phyloP scores from a whole-genome alignment of 108 stramenopile genomes.

The Cyclotella atomus region DNA sequence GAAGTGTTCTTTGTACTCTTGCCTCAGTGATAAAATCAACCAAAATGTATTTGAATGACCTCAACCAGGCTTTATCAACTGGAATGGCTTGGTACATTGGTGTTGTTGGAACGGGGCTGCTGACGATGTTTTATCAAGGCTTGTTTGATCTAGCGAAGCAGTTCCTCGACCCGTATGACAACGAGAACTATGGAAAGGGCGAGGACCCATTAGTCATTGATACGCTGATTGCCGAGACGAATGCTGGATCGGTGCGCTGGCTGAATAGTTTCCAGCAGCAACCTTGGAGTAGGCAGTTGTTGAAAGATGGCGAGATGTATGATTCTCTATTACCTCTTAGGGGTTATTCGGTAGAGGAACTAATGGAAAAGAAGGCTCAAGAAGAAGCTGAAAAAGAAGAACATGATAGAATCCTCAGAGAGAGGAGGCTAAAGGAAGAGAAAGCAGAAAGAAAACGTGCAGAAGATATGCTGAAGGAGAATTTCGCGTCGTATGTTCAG shows the following conservation, averaged over 20 bases:
- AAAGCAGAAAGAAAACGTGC: slow-evolving; percentile 29
- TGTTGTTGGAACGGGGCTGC: slow-evolving; percentile 76
- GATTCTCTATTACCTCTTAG: slow-evolving; percentile 72
- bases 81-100: slow-evolving; percentile 81
- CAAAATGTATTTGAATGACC: no score
- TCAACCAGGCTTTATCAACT: slow-evolving; percentile 59
- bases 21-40: no score
- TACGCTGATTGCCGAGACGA: slow-evolving; percentile 89
- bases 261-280: slow-evolving; percentile 78
- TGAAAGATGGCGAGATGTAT: slow-evolving; percentile 69
- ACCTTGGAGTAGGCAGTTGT: slow-evolving; percentile 61
- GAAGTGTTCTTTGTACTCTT: no score
- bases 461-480: slow-evolving; percentile 21
- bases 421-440: slow-evolving; percentile 58
- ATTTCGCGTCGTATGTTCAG: slow-evolving; percentile 18
- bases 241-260: slow-evolving; percentile 85
- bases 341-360: slow-evolving; percentile 76
- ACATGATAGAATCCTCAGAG: slow-evolving; percentile 46
- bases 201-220: slow-evolving; percentile 90
- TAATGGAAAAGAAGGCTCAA: slow-evolving; percentile 67
- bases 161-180: slow-evolving; percentile 93
- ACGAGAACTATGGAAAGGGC: slow-evolving; percentile 89
- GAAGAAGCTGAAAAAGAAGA: slow-evolving; percentile 59
- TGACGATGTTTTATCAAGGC: slow-evolving; percentile 89
- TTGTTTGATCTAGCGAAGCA: slow-evolving; percentile 92